Evolutionary conservation across 2,329 filamentous ascomycete genomes (phyloP), one percentile per base, ranked within the genome.

Genomic region (Fusarium oligoseptatum): DNA sequence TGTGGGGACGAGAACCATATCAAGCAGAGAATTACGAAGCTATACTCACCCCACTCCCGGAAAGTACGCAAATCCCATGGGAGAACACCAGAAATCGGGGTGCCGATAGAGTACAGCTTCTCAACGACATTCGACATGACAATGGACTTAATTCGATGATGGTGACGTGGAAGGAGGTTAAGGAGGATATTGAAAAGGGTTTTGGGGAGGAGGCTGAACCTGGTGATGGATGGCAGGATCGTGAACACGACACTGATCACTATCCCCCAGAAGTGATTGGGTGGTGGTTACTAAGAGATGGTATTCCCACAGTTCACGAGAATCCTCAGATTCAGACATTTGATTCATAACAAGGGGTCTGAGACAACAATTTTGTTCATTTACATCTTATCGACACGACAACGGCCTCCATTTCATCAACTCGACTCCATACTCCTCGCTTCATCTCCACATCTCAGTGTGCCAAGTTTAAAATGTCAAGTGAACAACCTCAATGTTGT

Each of bases 401-500:
- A 60, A 41, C 43, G 27, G 27, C 20, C 27, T 55, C 9, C 10
- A 55, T 57, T 32, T 61, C 60, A 45, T 48, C 24, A 62, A 55
- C 48, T 32, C 65, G 58, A 56, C 41, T 48, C 39, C 29, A 14
- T 27, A 45, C 50, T 67, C 60, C 60, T 34, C 11, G 37, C 69
- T 27, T 27, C 60, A 27, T 55, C 60, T 17, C 43, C 22, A 48
- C 43, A 36, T 22, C n/a, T 20, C 41, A 64, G 11, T 43, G n/a
- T 22, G 9, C 29, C 24, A 20, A 64, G 64, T 20, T 56, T 41
- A 52, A 22, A 43, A 67, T 39, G 70, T 64, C 57, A 79, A 17
- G 50, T 79, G 74, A 29, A 87, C 81, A 61, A 83, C 83, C 79
- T 89, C 88, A 52, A 89, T 83, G 72, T 89, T 89, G 74, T 89